Percentiles rank a stretch among this genome's conserved stretches.
Evolutionary conservation across 371 early-diverging fungal genomes (phyloP).

Genomic region (Rhizopus arrhizus): DNA sequence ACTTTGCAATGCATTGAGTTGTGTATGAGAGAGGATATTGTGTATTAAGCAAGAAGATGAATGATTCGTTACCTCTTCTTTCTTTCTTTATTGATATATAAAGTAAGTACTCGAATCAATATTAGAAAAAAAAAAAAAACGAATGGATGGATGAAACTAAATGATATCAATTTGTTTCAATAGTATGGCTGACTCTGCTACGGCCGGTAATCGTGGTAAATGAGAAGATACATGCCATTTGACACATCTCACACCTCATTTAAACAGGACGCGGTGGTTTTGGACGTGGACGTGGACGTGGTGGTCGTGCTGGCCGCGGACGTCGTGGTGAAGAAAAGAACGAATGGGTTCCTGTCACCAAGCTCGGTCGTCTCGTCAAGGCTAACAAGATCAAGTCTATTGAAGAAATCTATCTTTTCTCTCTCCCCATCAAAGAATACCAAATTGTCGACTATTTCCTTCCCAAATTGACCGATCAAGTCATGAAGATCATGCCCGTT

Average conservation of each 20-base stretch:
- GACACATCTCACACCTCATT: conserved; percentile 5
- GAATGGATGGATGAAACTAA: conserved; percentile 18
- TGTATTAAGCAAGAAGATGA: background rate
- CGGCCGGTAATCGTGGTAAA: conserved; percentile 75
- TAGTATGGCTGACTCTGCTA: conserved; percentile 76
- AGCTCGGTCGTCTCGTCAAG: conserved; percentile 94
- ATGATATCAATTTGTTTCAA: background rate
- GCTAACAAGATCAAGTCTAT: conserved; percentile 91
- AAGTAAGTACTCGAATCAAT: conserved; percentile 18
- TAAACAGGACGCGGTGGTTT: conserved; percentile 74
- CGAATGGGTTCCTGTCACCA: conserved; percentile 70
- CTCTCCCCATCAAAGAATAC: conserved; percentile 99
- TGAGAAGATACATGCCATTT: background rate
- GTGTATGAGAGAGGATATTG: background rate
- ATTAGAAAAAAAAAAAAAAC: background rate
- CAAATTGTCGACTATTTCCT: conserved; percentile 99
- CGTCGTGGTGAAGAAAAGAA: conserved; percentile 88
- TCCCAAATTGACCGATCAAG: conserved; percentile 97
- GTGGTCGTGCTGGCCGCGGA: conserved; percentile 78
- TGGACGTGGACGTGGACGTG: conserved; percentile 80
- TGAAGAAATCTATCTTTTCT: conserved; percentile 97
- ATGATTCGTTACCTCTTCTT: conserved; percentile 11
- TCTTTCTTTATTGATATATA: conserved; percentile 30
- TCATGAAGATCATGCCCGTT: conserved; percentile 99
- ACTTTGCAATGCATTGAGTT: background rate